phyloP scores from a whole-genome alignment of 768 basidiomycete species.

The Auricularia sp. region DNA sequence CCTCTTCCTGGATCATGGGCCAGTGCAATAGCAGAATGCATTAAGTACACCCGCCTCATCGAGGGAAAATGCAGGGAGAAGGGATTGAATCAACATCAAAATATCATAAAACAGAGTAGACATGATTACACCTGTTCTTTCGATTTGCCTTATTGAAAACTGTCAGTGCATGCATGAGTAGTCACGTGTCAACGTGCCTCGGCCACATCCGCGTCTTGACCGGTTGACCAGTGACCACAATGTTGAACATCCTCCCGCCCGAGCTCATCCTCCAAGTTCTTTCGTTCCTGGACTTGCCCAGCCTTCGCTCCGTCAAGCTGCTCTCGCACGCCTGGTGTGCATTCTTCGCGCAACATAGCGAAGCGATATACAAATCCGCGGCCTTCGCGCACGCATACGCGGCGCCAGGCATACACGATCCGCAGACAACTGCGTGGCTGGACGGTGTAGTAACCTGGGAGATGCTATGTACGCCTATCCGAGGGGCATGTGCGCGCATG shows the following conservation, averaged over 20 bases:
- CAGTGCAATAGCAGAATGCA: too few species aligned
- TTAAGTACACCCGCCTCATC: too few species aligned
- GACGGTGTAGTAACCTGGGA: neutral
- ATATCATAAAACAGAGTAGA: too few species aligned
- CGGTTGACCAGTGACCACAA: neutral
- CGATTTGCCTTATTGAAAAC: too few species aligned
- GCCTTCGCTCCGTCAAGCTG: neutral
- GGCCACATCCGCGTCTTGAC: too few species aligned
- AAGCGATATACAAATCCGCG: neutral
- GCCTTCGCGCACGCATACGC: neutral
- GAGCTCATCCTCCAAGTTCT: neutral
- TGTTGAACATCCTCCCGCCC: neutral
- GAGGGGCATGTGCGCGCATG: neutral
- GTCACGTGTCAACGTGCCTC: too few species aligned
- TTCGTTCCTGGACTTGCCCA: neutral
- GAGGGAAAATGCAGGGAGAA: too few species aligned
- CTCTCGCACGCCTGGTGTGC: neutral
- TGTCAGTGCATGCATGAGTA: too few species aligned
- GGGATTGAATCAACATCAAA: too few species aligned
- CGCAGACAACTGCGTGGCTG: neutral
- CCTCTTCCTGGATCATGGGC: too few species aligned
- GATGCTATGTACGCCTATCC: neutral
- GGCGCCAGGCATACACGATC: neutral
- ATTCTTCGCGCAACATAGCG: neutral
- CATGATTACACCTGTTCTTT: too few species aligned